Evolutionary conservation across 768 basidiomycete species (phyloP).

Genomic region (Sarcodon aspratus): DNA sequence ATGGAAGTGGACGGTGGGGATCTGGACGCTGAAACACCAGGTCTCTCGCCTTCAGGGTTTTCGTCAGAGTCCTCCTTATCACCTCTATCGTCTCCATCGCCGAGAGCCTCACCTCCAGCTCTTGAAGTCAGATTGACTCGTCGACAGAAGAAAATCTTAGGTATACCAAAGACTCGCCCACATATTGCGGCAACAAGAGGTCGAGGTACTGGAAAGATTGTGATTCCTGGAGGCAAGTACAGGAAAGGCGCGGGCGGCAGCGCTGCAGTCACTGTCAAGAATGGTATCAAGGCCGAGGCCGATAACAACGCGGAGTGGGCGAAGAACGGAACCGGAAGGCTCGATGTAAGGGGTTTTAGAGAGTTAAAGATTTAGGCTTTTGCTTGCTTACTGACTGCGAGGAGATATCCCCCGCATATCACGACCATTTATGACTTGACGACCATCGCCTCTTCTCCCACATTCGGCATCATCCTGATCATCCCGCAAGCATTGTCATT

Average conservation of each 20-base stretch:
- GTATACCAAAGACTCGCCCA: constrained; percentile 45
- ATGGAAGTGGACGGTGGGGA: constrained; percentile 17
- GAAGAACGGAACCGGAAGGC: constrained; percentile 56
- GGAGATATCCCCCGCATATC: too few species aligned
- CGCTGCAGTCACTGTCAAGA: constrained; percentile 2
- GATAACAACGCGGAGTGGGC: constrained; percentile 42
- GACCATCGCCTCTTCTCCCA: too few species aligned
- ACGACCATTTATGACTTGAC: too few species aligned
- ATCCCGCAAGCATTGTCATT: too few species aligned
- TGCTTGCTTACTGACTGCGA: too few species aligned
- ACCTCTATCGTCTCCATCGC: constrained; percentile 18
- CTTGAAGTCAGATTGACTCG: constrained; percentile 41
- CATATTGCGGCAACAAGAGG: constrained; percentile 10
- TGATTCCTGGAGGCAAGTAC: constrained; percentile 51
- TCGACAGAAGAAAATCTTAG: constrained; percentile 57
- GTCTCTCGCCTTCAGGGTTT: constrained; percentile 7
- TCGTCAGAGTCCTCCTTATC: constrained; percentile 28
- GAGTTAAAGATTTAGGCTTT: constrained; percentile 53
- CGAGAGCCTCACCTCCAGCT: constrained; percentile 20
- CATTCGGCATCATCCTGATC: too few species aligned
- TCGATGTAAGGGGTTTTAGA: constrained; percentile 70
- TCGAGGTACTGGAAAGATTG: constrained; percentile 39
- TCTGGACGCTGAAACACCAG: constrained; percentile 10
- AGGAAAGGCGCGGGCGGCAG: constrained; percentile 18
- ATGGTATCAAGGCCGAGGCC: constrained; percentile 14